phyloP scores from a whole-genome alignment of 768 basidiomycete species.

The Podaxis carcinomalis region DNA sequence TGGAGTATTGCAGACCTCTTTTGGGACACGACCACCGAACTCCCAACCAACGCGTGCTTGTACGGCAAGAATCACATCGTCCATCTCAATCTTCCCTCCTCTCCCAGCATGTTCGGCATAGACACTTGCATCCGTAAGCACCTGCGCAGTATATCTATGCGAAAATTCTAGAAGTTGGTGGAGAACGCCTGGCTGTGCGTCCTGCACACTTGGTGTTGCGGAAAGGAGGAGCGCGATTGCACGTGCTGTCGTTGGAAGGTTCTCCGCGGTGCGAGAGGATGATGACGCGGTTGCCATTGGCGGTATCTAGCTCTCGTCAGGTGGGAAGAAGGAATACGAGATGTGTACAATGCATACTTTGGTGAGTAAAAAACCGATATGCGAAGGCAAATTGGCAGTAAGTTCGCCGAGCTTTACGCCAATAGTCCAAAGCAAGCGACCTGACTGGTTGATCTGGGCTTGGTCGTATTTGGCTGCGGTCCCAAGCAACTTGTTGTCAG shows the following conservation, averaged over 20 bases:
- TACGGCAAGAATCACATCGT: slow-evolving; percentile 76
- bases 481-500: background rate
- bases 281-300: slow-evolving; percentile 1
- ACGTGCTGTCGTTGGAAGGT: slow-evolving; percentile 80
- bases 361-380: background rate
- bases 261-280: slow-evolving; percentile 49
- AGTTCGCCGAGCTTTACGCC: no score
- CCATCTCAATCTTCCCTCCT: slow-evolving; percentile 75
- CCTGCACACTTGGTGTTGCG: slow-evolving; percentile 79
- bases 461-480: slow-evolving; percentile 1
- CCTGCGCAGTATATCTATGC: slow-evolving; percentile 78
- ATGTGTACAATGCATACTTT: background rate
- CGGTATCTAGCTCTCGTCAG: background rate
- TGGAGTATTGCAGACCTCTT: slow-evolving; percentile 54
- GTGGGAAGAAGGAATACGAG: background rate
- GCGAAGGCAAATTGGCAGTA: background rate
- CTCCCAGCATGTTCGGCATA: slow-evolving; percentile 86
- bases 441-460: slow-evolving; percentile 2
- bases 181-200: slow-evolving; percentile 81
- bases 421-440: background rate
- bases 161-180: slow-evolving; percentile 87
- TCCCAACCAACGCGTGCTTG: slow-evolving; percentile 93
- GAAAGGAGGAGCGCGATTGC: slow-evolving; percentile 81
- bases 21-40: slow-evolving; percentile 83
- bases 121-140: slow-evolving; percentile 79